Conservation (phyloP, 306 rosid species). For the Casuarina cunninghamiana region DNA sequence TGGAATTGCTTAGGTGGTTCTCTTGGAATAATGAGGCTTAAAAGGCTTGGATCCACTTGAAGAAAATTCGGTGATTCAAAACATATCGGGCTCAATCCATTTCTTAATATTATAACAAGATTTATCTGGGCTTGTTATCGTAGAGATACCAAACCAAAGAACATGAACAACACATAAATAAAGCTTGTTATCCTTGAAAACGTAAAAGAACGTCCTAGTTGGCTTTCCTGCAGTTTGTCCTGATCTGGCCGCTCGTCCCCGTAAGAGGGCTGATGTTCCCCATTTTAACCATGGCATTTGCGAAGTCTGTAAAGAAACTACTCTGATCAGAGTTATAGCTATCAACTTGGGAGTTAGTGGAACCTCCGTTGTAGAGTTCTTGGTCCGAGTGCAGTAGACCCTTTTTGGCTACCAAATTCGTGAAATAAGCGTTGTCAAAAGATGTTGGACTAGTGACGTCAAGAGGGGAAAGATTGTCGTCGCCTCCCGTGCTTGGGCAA, state of each 20-base stretch:
- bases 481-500: constrained; percentile 41
- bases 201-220: not conserved
- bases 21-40: too few species aligned
- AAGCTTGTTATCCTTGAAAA: too few species aligned
- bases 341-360: constrained; percentile 29
- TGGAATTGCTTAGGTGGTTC: too few species aligned
- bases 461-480: constrained; percentile 17
- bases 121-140: too few species aligned
- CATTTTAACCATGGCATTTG: constrained; percentile 33
- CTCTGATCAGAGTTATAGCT: constrained; percentile 3
- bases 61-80: too few species aligned
- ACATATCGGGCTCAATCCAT: too few species aligned
- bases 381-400: constrained; percentile 44
- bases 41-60: too few species aligned
- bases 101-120: too few species aligned
- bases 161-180: too few species aligned
- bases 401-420: constrained; percentile 17
- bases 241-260: constrained; percentile 31
- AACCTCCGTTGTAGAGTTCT: constrained; percentile 32
- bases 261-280: constrained; percentile 47
- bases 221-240: constrained; percentile 27
- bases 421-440: constrained; percentile 31
- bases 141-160: too few species aligned
- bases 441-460: not conserved
- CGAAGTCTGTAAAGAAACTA: constrained; percentile 30